These are phyloP conservation scores for Cadophora malorum DNA, from an alignment of 2,329 filamentous ascomycete genomes.

Conservation along the genomic window DNA sequence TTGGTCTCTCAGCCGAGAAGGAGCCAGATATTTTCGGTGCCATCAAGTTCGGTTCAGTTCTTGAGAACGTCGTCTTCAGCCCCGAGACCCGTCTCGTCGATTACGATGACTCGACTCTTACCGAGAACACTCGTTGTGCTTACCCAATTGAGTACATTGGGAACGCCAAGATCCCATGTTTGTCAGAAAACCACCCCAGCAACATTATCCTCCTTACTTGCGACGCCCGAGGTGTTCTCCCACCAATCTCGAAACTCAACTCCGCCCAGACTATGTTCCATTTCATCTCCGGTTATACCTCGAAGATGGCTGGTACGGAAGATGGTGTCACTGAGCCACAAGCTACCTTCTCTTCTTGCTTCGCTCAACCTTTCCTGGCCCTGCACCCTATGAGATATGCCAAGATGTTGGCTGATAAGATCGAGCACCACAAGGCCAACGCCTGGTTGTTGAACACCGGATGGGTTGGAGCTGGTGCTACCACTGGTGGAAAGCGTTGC, in stretches of 20 bases:
- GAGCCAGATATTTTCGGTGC: conserved; percentile 97
- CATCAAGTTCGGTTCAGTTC: conserved; percentile 94
- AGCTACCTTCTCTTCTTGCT: conserved; percentile 98
- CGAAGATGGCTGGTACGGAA: conserved; percentile 99
- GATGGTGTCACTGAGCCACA: conserved; percentile 96
- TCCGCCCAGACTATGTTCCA: conserved; percentile 99
- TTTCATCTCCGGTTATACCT: conserved; percentile 99
- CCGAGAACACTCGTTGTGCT: conserved; percentile 97
- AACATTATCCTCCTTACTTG: conserved; percentile 99
- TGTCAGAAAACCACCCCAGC: conserved; percentile 84
- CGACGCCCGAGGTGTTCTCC: conserved; percentile 95
- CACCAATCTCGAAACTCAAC: conserved; percentile 96
- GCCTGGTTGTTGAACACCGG: conserved; percentile 99
- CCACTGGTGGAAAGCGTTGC: conserved; percentile 94
- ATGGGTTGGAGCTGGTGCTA: conserved; percentile 91
- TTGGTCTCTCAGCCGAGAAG: conserved; percentile 97
- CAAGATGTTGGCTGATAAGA: conserved; percentile 98
- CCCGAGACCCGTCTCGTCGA: conserved; percentile 87
- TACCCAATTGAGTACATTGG: conserved; percentile 99
- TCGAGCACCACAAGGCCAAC: conserved; percentile 91
- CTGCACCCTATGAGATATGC: conserved; percentile 99
- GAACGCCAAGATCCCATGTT: conserved; percentile 98
- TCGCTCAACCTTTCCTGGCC: conserved; percentile 98
- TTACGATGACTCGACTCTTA: conserved; percentile 94
- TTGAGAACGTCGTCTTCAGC: conserved; percentile 99